phyloP scores from a whole-genome alignment of 2,329 filamentous ascomycete species.

The Didymellaceae sp. region DNA sequence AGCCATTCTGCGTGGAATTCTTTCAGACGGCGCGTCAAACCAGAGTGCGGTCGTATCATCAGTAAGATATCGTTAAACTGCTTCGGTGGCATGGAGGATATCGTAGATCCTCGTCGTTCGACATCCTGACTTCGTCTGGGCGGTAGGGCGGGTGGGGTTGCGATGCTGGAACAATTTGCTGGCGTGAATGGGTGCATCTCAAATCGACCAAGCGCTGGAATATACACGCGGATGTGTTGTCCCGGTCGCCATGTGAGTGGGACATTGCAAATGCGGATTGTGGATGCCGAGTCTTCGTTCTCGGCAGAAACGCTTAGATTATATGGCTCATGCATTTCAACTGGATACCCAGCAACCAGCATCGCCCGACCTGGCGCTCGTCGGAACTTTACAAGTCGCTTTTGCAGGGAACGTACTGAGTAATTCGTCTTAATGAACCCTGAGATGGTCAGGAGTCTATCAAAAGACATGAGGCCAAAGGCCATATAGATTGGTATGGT shows the following conservation, averaged over 20 bases:
- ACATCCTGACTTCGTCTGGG: slow-evolving; percentile 22
- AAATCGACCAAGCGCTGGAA: slow-evolving; percentile 33
- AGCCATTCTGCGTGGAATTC: slow-evolving; percentile 34
- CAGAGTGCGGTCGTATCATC: slow-evolving; percentile 29
- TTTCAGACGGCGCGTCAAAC: slow-evolving; percentile 31
- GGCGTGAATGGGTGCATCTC: slow-evolving; percentile 42
- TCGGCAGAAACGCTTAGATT: slow-evolving; percentile 11
- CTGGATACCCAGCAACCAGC: slow-evolving; percentile 28
- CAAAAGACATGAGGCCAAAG: slow-evolving; percentile 22
- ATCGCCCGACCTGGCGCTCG: slow-evolving; percentile 16
- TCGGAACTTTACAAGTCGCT: slow-evolving; percentile 15
- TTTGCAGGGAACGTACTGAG: slow-evolving; percentile 19
- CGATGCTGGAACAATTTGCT: slow-evolving; percentile 31
- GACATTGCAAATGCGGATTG: slow-evolving; percentile 32
- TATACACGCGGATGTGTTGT: slow-evolving; percentile 37
- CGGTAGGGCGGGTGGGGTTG: slow-evolving; percentile 15
- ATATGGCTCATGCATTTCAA: slow-evolving; percentile 29
- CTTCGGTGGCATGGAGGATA: background rate
- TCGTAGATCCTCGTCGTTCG: slow-evolving; percentile 12
- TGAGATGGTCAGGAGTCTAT: slow-evolving; percentile 18
- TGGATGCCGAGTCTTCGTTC: slow-evolving; percentile 22
- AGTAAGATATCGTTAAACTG: slow-evolving; percentile 32
- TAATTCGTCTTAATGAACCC: slow-evolving; percentile 30
- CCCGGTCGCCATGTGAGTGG: slow-evolving; percentile 38
- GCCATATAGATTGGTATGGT: slow-evolving; percentile 29